Evolutionary conservation across 768 basidiomycete species (phyloP), one percentile per base, ranked within the genome.

Genomic region (Hortiboletus flavorubellus): DNA sequence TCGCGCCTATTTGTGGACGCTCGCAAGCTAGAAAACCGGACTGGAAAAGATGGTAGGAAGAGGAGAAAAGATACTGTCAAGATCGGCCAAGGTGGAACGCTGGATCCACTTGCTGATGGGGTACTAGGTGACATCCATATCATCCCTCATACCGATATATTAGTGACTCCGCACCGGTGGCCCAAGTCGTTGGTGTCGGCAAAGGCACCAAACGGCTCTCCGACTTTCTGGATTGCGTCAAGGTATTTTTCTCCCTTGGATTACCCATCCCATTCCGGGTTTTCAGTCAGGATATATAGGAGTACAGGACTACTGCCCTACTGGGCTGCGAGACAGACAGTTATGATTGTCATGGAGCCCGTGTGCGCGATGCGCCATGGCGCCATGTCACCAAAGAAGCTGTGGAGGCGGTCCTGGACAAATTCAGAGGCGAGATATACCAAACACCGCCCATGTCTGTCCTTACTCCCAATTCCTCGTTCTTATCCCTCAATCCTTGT

Each of bases 71-170:
- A 82, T 21, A 64, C 72, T 2, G 76, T 94, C 50, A 95, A 96
- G 72, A 83, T 95, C 46, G 94, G 93, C 1, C 91, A 94, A 71
- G 93, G 93, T 30, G 94, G 97, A 5, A 99, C 97, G 4, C 76
- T 99, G 47, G 97, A 99, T 75, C 97, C 97, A 15, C 78, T 98
- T 35, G 97, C 97, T 6, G 93, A 97, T 70, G 96, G 96, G 42
- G 93, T 97, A 15, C 75, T 98, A 59, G 92, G 94, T 94, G 67
- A 61, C 78, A 62, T 55, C 5, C 9, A 12, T 46, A 16, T 47
- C 31, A 46, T 31, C 49, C 15, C 44, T 55, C 44, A 21, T 42
- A 16, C 46, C 46, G 26, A 44, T 15, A 26, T n/a, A 42, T 53
- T 42, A 40, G 26, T 46, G 53, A 58, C 60, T 15, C 31, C 59